These are phyloP conservation scores for Tuber microsphaerosporum DNA, from an alignment of 495 filamentous ascomycete species.

Conservation along the genomic window DNA sequence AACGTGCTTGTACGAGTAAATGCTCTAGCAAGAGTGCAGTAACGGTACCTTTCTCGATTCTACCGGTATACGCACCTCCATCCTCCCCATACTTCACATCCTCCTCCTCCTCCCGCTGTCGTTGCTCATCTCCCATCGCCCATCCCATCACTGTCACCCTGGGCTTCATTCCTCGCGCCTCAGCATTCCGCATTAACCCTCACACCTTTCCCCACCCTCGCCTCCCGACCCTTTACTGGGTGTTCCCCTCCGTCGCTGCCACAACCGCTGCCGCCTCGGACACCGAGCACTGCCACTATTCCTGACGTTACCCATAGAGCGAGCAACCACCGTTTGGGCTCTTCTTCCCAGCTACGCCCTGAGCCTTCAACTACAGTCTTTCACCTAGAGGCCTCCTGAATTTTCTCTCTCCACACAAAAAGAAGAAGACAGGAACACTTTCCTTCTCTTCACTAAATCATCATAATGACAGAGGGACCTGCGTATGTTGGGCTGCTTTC, in stretches of 20 bases:
- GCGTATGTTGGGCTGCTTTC: slow-evolving; percentile 27
- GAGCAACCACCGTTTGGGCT: slow-evolving; percentile 36
- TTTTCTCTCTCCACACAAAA: slow-evolving; percentile 22
- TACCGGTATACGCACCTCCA: slow-evolving; percentile 16
- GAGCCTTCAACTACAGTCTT: slow-evolving; percentile 28
- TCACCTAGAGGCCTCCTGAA: slow-evolving; percentile 29
- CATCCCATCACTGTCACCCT: slow-evolving; percentile 40
- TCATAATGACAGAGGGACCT: slow-evolving; percentile 38
- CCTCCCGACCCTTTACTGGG: not conserved
- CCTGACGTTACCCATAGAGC: slow-evolving; percentile 37
- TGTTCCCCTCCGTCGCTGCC: slow-evolving; percentile 47
- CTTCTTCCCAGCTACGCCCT: slow-evolving; percentile 28
- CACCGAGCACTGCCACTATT: slow-evolving; percentile 55
- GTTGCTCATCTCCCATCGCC: slow-evolving; percentile 26
- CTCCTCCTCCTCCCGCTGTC: slow-evolving; percentile 20
- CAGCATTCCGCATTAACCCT: not conserved
- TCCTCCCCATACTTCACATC: slow-evolving; percentile 31
- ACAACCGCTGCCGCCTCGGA: slow-evolving; percentile 46
- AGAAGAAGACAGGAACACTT: not conserved
- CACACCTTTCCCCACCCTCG: not conserved
- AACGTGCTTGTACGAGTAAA: not conserved
- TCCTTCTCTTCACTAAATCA: slow-evolving; percentile 8
- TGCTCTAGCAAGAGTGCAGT: not conserved
- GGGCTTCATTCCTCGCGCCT: slow-evolving; percentile 18
- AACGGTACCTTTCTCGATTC: slow-evolving; percentile 2